phyloP scores from a whole-genome alignment of 2,329 filamentous ascomycete species.

The Penicillium sp. region DNA sequence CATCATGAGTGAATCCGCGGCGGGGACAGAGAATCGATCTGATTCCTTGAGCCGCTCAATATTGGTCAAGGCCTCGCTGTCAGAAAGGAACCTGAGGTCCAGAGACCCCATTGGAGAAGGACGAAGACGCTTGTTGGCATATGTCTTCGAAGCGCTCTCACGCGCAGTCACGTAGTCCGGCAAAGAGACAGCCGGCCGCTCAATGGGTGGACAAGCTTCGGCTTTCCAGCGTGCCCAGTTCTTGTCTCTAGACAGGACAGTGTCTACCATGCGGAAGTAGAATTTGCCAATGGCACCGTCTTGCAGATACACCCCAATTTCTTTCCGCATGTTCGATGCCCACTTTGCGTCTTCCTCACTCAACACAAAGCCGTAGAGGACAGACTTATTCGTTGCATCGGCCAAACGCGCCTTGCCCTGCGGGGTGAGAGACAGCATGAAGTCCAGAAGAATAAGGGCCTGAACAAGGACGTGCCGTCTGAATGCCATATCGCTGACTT shows the following conservation, averaged over 20 bases:
- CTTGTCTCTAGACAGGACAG: conserved; percentile 90
- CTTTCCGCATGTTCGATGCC: conserved; percentile 72
- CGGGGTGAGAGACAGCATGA: conserved; percentile 83
- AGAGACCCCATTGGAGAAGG: conserved; percentile 68
- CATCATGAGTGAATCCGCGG: conserved; percentile 66
- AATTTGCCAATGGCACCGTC: conserved; percentile 80
- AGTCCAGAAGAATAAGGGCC: conserved; percentile 89
- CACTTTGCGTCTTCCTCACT: conserved; percentile 86
- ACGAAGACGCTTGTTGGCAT: conserved; percentile 68
- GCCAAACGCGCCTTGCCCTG: conserved; percentile 76
- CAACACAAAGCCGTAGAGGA: conserved; percentile 76
- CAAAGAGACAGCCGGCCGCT: conserved; percentile 67
- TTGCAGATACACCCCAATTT: conserved; percentile 79
- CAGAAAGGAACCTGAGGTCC: conserved; percentile 73
- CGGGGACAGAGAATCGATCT: conserved; percentile 65
- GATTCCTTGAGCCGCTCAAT: conserved; percentile 68
- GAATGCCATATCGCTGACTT: conserved; percentile 93
- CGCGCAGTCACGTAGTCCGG: conserved; percentile 69
- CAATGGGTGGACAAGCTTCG: conserved; percentile 85
- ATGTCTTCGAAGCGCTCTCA: conserved; percentile 61
- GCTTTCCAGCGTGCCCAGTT: conserved; percentile 99
- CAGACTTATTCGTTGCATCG: conserved; percentile 76
- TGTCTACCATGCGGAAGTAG: conserved; percentile 95
- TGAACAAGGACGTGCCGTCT: conserved; percentile 92
- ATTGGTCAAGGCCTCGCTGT: conserved; percentile 59